Evolutionary conservation across 805 yeast species (phyloP).

Genomic region (Candida xiaguanensis): DNA sequence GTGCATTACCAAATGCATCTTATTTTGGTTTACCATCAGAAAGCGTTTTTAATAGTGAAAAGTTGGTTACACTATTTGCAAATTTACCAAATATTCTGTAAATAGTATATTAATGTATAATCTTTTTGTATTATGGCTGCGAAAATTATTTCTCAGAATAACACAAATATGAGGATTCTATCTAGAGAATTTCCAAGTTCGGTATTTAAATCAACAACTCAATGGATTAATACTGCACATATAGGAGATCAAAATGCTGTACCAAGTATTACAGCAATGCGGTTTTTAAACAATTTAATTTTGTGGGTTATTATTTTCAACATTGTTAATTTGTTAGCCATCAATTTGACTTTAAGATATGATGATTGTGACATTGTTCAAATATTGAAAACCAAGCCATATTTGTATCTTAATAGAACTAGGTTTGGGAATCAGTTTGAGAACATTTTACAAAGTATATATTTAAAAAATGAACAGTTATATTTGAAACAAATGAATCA

Average conservation of each 20-base stretch:
- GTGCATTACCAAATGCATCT: constrained; percentile 58
- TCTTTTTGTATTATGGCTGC: constrained; percentile 9
- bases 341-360: constrained; percentile 2
- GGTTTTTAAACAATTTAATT: constrained; percentile 4
- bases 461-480: constrained; percentile 17
- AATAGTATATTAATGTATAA: neutral
- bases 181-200: constrained; percentile 9
- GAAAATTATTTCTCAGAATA: neutral
- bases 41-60: constrained; percentile 51
- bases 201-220: constrained; percentile 5
- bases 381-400: constrained; percentile 1
- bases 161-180: constrained; percentile 6
- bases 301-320: constrained; percentile 5
- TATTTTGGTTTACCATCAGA: constrained; percentile 47
- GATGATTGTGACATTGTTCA: constrained; percentile 6
- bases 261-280: neutral
- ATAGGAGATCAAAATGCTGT: neutral
- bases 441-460: constrained; percentile 14
- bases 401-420: neutral
- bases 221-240: constrained; percentile 4
- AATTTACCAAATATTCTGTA: constrained; percentile 24
- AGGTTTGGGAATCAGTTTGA: constrained; percentile 4
- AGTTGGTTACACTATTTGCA: constrained; percentile 43
- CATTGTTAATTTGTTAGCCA: constrained; percentile 4
- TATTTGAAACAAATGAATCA: constrained; percentile 14